Evolutionary conservation across 148 eudicot species (phyloP).

Genomic region (Persicaria tinctoria): DNA sequence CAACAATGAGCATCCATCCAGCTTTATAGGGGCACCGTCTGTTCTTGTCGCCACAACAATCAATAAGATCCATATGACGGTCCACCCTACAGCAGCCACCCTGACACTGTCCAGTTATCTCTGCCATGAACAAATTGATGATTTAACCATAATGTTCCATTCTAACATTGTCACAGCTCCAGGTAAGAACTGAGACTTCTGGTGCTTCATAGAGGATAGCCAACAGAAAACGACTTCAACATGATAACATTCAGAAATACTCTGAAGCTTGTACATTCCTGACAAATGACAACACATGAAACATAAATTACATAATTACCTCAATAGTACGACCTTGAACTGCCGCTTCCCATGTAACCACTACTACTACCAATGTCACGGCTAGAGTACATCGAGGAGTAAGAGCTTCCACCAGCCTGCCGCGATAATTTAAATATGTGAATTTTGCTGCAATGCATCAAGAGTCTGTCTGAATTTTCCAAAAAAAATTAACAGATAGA

Average conservation of each 20-base stretch:
- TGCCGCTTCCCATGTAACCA: conserved; percentile 73
- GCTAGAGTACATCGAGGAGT: conserved; percentile 70
- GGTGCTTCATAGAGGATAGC: neutral
- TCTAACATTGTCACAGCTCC: neutral
- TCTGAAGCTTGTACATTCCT: neutral
- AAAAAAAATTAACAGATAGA: neutral
- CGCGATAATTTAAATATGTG: conserved; percentile 8
- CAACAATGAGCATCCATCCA: neutral
- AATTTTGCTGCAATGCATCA: neutral
- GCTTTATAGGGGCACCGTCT: neutral
- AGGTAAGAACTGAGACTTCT: neutral
- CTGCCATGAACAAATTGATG: conserved; percentile 2
- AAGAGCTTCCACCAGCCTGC: conserved; percentile 85
- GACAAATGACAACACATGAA: neutral
- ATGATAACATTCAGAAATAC: neutral
- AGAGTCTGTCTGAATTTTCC: neutral
- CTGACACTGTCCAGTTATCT: conserved; percentile 1
- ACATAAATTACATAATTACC: conserved; percentile 16
- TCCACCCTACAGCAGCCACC: neutral
- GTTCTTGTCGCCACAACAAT: neutral
- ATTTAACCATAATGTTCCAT: conserved; percentile 2
- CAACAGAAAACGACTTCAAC: neutral
- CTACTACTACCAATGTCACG: conserved; percentile 64
- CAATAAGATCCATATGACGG: neutral
- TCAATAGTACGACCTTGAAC: conserved; percentile 89